These are phyloP conservation scores for Salix udensis DNA, from an alignment of 345 rosid genomes.

Conservation along the genomic window DNA sequence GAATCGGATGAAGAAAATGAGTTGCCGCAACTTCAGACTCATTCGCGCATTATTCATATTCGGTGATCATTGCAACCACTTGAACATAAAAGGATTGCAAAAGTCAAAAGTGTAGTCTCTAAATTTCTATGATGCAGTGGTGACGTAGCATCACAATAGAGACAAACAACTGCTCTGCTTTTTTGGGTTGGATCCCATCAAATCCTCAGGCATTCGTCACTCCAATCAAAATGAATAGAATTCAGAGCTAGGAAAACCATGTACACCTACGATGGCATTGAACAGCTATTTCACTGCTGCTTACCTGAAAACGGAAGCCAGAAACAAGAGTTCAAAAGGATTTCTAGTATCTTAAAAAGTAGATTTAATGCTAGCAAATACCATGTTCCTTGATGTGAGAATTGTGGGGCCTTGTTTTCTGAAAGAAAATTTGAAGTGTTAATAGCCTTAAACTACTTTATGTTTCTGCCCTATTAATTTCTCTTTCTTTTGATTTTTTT, in stretches of 20 bases:
- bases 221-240: not conserved
- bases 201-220: not conserved
- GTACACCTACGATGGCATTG: not conserved
- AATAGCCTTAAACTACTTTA: no score
- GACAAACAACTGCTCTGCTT: not conserved
- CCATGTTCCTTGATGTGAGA: not conserved
- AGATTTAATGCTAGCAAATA: not conserved
- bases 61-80: conserved; percentile 7
- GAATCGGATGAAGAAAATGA: conserved; percentile 50
- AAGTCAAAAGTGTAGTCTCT: not conserved
- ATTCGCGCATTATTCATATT: conserved; percentile 21
- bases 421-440: no score
- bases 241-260: not conserved
- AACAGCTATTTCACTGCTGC: not conserved
- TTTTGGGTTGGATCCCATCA: not conserved
- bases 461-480: no score
- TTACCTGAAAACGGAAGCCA: conserved; percentile 3
- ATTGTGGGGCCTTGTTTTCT: no score
- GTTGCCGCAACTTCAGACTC: conserved; percentile 24
- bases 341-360: not conserved
- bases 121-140: not conserved
- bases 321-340: not conserved
- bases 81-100: not conserved
- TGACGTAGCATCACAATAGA: not conserved
- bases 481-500: no score